A percentile compares a stretch with the other conserved stretches of the same genome.
Evolutionary conservation across 257 asterid species (phyloP).

Genomic region (Marsdenia floribunda): DNA sequence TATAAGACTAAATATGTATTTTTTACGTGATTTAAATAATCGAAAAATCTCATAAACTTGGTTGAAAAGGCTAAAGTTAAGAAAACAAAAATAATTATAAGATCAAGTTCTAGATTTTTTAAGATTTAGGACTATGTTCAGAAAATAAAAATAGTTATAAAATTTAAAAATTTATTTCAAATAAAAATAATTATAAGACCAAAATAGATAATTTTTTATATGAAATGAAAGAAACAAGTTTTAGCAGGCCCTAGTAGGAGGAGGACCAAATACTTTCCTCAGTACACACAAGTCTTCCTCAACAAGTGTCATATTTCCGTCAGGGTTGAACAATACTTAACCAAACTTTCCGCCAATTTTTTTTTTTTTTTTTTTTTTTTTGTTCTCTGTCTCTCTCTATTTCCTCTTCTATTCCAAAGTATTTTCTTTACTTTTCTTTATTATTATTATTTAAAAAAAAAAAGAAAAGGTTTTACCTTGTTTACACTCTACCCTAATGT

Average conservation of each 20-base stretch:
- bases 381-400: background rate
- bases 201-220: too few relatives aligned
- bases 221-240: background rate
- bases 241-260: background rate
- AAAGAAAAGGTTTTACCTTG: conserved; percentile 15
- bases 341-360: background rate
- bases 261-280: background rate
- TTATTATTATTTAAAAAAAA: background rate
- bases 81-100: too few relatives aligned
- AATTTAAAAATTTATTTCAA: too few relatives aligned
- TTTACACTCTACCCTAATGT: conserved; percentile 42
- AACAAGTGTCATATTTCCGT: conserved; percentile 5
- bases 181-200: too few relatives aligned
- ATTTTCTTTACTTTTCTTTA: background rate
- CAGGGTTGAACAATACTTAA: background rate
- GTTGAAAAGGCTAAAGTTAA: too few relatives aligned
- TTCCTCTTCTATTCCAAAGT: background rate
- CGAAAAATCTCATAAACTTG: too few relatives aligned
- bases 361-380: background rate
- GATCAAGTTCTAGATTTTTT: too few relatives aligned
- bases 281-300: background rate
- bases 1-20: too few relatives aligned
- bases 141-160: too few relatives aligned
- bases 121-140: too few relatives aligned
- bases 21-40: too few relatives aligned